Evolutionary conservation across 495 filamentous ascomycete genomes (phyloP), one percentile per base, ranked within the genome.

Genomic region (Extremus antarcticus): DNA sequence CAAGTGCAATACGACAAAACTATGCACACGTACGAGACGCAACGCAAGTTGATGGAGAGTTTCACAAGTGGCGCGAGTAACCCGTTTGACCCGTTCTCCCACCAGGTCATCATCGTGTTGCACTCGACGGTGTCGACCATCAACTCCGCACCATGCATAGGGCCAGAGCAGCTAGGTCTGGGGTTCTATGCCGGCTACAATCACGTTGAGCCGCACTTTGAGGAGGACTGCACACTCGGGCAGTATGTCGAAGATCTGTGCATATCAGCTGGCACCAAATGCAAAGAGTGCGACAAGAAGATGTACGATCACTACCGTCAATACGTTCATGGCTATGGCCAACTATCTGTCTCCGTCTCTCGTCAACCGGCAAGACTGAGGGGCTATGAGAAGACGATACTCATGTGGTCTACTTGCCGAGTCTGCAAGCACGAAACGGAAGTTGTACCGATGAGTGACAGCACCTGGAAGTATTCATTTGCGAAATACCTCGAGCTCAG

Each of bases 381-480:
- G 43, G 85, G 85, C 1, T 69, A 88, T 47, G 74, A 87, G 59
- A 81, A 90, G 51, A 85, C 81, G 9, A 91, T 99, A 47, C 75
- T 90, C 62, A 97, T 99, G 92, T 99, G 94, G 94, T 95, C 88
- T 58, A 85, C 82, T 55, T 99, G 94, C 72, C 92, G 92, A 59
- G 75, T 87, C 17, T 97, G 94, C 59, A 82, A 84, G 25, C 85
- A 86, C 54, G 90, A 96, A 66, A 95, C 90, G 1, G 85, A 87
- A 40, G 81, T 90, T 39, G 84, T 87, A 57, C 86, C 87, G 16
- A 99, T 99, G 92, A 95, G 91, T 0, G 84, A 88, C 49, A 90
- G 78, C 65, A 95, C 88, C 1, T 99, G 91, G 90, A 97, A 94
- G 68, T 99, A 99, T 67, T 97, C 94, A 0, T 94, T 99, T 63